A percentile compares a stretch with the other conserved stretches of the same genome.
These are phyloP conservation scores for Gossypium mustelinum DNA, from an alignment of 345 rosid species.

Conservation along the genomic window DNA sequence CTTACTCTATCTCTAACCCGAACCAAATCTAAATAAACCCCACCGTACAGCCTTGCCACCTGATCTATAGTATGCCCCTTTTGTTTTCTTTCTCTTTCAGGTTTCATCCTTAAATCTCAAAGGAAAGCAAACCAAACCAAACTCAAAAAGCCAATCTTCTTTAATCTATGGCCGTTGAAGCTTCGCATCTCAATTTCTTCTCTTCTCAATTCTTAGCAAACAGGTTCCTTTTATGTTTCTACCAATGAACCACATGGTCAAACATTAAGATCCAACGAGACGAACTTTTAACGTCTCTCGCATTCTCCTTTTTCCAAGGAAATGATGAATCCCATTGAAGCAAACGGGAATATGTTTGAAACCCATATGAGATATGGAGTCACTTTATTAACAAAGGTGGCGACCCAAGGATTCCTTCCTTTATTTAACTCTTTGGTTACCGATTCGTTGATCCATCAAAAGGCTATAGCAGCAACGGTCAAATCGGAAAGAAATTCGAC, in stretches of 20 bases:
- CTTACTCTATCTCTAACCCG: conserved; percentile 5
- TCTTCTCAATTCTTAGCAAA: neutral
- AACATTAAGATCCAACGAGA: neutral
- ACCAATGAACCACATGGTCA: neutral
- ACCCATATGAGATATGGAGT: neutral
- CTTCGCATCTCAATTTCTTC: neutral
- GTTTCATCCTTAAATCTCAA: conserved; percentile 3
- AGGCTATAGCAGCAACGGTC: neutral
- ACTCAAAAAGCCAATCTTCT: neutral
- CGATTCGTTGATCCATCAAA: neutral
- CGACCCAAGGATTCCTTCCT: neutral
- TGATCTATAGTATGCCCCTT: neutral
- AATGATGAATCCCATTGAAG: neutral
- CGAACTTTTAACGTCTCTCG: too few species aligned
- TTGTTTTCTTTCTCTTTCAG: conserved; percentile 14
- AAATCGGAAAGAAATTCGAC: neutral
- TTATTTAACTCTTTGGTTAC: neutral
- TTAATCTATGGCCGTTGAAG: neutral
- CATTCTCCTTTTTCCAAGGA: neutral
- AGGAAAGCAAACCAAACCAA: neutral
- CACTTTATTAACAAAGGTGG: neutral
- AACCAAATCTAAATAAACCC: conserved; percentile 45
- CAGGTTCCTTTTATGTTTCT: neutral
- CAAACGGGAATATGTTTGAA: neutral
- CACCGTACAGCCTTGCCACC: conserved; percentile 32